Conservation (phyloP, 2,329 filamentous ascomycete genomes). For the Fusarium praegraminearum region DNA sequence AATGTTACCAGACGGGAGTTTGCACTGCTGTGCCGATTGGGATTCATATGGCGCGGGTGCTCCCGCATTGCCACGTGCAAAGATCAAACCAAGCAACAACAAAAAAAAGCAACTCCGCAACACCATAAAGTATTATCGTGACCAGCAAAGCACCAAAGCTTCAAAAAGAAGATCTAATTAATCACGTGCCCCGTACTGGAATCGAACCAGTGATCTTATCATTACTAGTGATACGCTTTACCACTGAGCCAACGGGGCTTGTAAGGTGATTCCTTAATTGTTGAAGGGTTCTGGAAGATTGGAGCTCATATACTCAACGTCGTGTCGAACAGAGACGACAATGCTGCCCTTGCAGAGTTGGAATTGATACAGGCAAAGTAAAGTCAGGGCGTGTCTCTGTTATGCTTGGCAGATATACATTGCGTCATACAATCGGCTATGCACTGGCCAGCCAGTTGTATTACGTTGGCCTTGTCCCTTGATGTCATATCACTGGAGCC, state of each 20-base stretch:
- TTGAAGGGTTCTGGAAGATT: rapidly evolving
- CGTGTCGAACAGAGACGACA: rapidly evolving
- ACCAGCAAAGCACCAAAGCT: too few species aligned
- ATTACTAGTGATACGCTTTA: constrained; percentile 47
- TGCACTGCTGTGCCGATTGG: background rate
- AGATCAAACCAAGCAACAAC: background rate
- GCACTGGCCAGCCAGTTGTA: background rate
- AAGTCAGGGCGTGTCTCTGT: background rate
- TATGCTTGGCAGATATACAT: background rate
- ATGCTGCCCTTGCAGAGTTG: background rate
- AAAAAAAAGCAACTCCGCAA: background rate
- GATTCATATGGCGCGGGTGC: background rate
- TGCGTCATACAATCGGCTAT: background rate
- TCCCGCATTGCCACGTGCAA: background rate
- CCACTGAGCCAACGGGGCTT: constrained; percentile 46
- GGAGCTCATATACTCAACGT: background rate
- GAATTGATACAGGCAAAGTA: background rate
- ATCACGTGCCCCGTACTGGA: constrained; percentile 41
- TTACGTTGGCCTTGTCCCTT: background rate
- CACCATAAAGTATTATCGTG: background rate
- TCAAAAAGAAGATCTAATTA: rapidly evolving
- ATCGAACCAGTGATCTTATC: constrained; percentile 45
- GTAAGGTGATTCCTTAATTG: constrained; percentile 25
- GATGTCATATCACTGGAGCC: background rate
- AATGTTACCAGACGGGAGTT: background rate